Evolutionary conservation across 495 filamentous ascomycete species (phyloP).

Genomic region (Penicillium egyptiacum): DNA sequence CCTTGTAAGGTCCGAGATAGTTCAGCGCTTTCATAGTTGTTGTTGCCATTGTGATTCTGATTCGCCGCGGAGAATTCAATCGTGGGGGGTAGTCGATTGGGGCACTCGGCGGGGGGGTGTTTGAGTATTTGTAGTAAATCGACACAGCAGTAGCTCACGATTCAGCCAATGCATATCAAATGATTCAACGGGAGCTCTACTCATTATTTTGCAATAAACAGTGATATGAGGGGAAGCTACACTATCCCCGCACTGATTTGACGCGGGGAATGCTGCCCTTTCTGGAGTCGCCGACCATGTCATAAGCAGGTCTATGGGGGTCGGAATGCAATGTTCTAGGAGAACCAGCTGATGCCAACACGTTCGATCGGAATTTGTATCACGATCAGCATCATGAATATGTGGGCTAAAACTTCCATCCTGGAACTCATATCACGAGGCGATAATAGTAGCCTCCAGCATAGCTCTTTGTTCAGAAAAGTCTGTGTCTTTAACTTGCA

Average conservation of each 20-base stretch:
- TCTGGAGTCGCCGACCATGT: slow-evolving; percentile 7
- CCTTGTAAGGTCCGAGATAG: slow-evolving; percentile 54
- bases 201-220: neutral
- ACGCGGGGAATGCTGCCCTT: slow-evolving; percentile 8
- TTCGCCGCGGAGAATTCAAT: neutral
- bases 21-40: slow-evolving; percentile 56
- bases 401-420: neutral
- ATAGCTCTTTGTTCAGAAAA: no score
- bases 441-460: no score
- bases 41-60: slow-evolving; percentile 20
- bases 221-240: neutral
- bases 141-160: neutral
- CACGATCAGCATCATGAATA: neutral
- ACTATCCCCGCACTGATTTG: slow-evolving; percentile 3
- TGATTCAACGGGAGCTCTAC: neutral
- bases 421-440: neutral
- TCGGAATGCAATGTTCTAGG: neutral
- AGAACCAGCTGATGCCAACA: neutral
- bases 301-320: neutral
- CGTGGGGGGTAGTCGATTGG: neutral
- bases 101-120: neutral
- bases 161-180: neutral
- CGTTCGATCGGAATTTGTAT: neutral
- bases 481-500: no score
- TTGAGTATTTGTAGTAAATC: neutral